phyloP scores from a whole-genome alignment of 495 filamentous ascomycete species.

The Penicillium salamii region DNA sequence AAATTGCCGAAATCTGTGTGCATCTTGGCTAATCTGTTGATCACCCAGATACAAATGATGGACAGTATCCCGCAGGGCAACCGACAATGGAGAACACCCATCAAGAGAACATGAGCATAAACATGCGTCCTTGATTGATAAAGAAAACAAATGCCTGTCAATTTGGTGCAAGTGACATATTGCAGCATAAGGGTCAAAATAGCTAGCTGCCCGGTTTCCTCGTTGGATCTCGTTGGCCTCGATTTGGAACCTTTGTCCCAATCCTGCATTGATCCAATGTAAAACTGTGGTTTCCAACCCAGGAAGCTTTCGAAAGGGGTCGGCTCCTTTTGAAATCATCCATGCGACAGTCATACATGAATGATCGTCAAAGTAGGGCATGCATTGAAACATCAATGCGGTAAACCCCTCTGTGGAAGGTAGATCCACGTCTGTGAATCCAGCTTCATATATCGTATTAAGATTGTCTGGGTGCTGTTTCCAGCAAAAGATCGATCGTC shows the following conservation, averaged over 20 bases:
- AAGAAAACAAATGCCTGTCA: background rate
- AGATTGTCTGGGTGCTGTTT: background rate
- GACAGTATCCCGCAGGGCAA: background rate
- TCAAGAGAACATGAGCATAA: constrained; percentile 3
- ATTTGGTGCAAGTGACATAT: too few relatives aligned
- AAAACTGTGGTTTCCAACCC: background rate
- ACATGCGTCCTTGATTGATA: background rate
- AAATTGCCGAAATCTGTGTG: background rate
- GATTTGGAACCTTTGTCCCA: too few relatives aligned
- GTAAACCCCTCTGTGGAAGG: background rate
- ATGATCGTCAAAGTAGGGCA: background rate
- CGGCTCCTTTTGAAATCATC: constrained; percentile 4
- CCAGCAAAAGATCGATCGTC: too few relatives aligned
- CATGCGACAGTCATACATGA: background rate
- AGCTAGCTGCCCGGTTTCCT: too few relatives aligned
- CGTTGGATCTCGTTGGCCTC: too few relatives aligned
- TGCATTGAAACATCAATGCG: background rate
- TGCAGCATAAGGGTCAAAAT: too few relatives aligned
- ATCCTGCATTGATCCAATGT: too few relatives aligned
- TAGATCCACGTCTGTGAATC: constrained; percentile 5
- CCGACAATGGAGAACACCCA: constrained; percentile 7
- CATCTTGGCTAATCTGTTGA: too few relatives aligned
- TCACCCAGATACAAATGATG: background rate
- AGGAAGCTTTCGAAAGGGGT: background rate
- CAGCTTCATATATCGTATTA: background rate